phyloP scores from a whole-genome alignment of 164 flowering plant genomes.

The Aristolochia californica region DNA sequence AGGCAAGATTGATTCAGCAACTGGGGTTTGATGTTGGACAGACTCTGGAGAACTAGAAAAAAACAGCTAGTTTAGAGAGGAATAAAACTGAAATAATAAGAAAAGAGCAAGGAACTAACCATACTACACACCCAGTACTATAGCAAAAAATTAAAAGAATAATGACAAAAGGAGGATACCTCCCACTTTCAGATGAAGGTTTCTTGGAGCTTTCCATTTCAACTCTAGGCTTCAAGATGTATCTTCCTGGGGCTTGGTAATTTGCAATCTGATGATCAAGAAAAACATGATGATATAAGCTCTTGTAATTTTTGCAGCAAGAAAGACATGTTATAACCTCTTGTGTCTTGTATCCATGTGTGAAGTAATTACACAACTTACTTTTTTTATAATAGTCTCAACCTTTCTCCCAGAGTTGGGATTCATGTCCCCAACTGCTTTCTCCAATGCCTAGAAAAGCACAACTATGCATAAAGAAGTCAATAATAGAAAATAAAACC shows the following conservation, averaged over 20 bases:
- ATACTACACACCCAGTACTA: not conserved
- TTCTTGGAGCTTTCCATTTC: slow-evolving; percentile 57
- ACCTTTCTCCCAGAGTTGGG: slow-evolving; percentile 52
- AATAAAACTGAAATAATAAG: not conserved
- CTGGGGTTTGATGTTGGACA: slow-evolving; percentile 25
- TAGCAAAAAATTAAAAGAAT: no score
- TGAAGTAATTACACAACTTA: slow-evolving; percentile 23
- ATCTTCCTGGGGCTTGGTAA: slow-evolving; percentile 75
- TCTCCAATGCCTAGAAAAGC: slow-evolving; percentile 55
- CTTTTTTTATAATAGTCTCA: slow-evolving; percentile 63
- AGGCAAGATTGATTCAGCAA: slow-evolving; percentile 18
- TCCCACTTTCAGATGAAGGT: slow-evolving; percentile 51
- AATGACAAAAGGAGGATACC: no score
- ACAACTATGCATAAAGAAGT: slow-evolving; percentile 8
- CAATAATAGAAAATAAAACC: not conserved
- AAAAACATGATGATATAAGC: slow-evolving; percentile 16
- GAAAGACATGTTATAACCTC: no score
- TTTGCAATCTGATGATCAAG: slow-evolving; percentile 67
- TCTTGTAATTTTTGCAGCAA: no score
- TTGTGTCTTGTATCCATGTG: not conserved
- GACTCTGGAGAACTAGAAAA: slow-evolving; percentile 57
- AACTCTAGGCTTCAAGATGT: slow-evolving; percentile 52
- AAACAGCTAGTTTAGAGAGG: no score
- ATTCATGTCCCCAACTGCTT: slow-evolving; percentile 59
- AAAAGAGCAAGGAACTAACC: not conserved